A percentile compares a stretch with the other conserved stretches of the same genome.
phyloP scores from a whole-genome alignment of 2,329 filamentous ascomycete genomes.

The Fusarium hostae region DNA sequence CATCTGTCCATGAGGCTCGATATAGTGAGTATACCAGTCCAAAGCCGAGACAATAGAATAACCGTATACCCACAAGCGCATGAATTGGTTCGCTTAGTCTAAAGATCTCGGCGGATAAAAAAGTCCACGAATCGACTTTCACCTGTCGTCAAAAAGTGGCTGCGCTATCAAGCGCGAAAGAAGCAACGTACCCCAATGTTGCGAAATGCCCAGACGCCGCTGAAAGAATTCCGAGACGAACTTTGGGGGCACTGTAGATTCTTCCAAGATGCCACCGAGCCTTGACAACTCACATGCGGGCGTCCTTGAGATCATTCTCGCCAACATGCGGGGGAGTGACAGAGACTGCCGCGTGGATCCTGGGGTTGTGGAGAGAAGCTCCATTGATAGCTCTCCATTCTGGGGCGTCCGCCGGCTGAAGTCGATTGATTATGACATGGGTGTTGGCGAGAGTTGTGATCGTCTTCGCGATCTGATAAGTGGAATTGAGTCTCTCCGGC shows the following conservation, averaged over 20 bases:
- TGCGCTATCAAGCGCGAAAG: conserved; percentile 5
- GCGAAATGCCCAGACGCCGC: conserved; percentile 17
- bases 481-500: conserved; percentile 34
- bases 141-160: conserved; percentile 11
- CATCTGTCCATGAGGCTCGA: background rate
- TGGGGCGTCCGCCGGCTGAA: conserved; percentile 7
- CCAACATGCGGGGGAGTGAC: conserved; percentile 32
- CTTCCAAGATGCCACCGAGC: background rate
- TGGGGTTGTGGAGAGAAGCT: conserved; percentile 39
- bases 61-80: conserved; percentile 3
- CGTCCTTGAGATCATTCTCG: conserved; percentile 19
- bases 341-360: conserved; percentile 34
- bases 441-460: background rate
- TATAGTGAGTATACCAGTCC: background rate
- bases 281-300: background rate
- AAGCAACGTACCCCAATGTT: conserved; percentile 3
- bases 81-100: conserved; percentile 3
- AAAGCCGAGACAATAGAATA: background rate
- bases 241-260: conserved; percentile 32
- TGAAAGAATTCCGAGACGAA: background rate
- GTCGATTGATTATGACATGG: conserved; percentile 2
- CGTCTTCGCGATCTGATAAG: conserved; percentile 28
- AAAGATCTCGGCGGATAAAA: conserved; percentile 21
- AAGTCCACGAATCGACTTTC: conserved; percentile 39
- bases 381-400: conserved; percentile 32